These are phyloP conservation scores for Obelidium mucronatum DNA, from an alignment of 192 early-diverging fungal species.

Conservation along the genomic window DNA sequence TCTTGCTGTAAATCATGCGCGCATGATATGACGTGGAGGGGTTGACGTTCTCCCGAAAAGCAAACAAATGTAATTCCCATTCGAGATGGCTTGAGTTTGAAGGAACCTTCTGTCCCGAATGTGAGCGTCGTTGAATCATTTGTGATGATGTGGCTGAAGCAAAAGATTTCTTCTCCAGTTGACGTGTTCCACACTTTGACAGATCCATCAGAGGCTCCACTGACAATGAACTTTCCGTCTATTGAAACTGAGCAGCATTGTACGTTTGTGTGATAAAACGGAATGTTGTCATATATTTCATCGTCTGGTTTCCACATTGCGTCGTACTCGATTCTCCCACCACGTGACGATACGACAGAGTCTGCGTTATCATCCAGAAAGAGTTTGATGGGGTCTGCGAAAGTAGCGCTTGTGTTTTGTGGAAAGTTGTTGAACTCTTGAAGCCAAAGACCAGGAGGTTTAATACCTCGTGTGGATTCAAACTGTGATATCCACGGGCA, in stretches of 20 bases:
- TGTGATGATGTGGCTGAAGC: conserved; percentile 15
- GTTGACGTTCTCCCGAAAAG: conserved; percentile 28
- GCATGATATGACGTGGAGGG: conserved; percentile 16
- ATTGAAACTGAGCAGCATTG: conserved; percentile 33
- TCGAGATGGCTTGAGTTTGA: background rate
- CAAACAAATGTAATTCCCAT: conserved; percentile 34
- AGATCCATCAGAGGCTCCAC: conserved; percentile 81
- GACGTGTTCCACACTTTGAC: conserved; percentile 88
- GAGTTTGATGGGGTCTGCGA: conserved; percentile 30
- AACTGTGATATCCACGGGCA: conserved; percentile 13
- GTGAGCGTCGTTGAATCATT: conserved; percentile 3
- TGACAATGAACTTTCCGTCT: conserved; percentile 75
- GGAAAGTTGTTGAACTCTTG: conserved; percentile 42
- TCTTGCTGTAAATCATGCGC: conserved; percentile 30
- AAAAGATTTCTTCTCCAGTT: conserved; percentile 51
- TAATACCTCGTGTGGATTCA: conserved; percentile 5
- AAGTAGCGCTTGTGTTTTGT: background rate
- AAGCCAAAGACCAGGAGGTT: conserved; percentile 36
- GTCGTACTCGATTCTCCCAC: conserved; percentile 29
- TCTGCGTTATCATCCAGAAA: conserved; percentile 25
- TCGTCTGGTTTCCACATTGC: conserved; percentile 22
- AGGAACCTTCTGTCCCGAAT: background rate
- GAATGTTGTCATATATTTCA: conserved; percentile 31
- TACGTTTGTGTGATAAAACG: conserved; percentile 34
- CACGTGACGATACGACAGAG: background rate